These are phyloP conservation scores for Drosera capensis DNA, from an alignment of 148 eudicot genomes.

Conservation along the genomic window DNA sequence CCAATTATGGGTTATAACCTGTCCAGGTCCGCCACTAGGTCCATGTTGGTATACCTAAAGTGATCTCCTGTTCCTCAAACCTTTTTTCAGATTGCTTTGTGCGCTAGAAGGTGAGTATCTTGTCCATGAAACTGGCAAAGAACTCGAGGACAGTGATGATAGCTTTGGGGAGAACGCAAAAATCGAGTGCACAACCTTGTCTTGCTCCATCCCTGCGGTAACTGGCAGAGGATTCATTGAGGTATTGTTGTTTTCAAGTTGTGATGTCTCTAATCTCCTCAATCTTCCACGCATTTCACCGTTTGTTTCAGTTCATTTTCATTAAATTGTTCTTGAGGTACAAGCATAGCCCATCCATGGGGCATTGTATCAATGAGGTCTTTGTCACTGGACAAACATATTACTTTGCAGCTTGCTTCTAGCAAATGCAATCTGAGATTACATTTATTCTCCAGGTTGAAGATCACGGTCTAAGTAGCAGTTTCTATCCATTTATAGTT, in stretches of 20 bases:
- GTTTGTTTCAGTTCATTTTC: not conserved
- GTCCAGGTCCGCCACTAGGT: constrained; percentile 45
- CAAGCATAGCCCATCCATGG: too few relatives aligned
- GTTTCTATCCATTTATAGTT: constrained; percentile 85
- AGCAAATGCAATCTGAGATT: not conserved
- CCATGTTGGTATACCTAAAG: constrained; percentile 2
- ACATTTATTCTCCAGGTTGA: constrained; percentile 37
- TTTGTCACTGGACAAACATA: not conserved
- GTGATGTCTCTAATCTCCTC: too few relatives aligned
- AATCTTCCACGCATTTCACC: too few relatives aligned
- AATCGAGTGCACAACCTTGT: constrained; percentile 36
- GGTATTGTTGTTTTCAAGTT: constrained; percentile 26
- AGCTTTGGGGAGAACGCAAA: constrained; percentile 19
- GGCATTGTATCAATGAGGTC: too few relatives aligned
- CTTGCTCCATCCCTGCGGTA: constrained; percentile 48
- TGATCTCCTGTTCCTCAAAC: not conserved
- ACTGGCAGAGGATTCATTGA: constrained; percentile 85
- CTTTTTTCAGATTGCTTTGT: constrained; percentile 50
- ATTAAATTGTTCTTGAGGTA: too few relatives aligned
- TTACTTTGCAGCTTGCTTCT: not conserved
- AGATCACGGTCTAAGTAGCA: constrained; percentile 62
- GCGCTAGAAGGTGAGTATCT: constrained; percentile 73
- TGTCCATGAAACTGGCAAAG: constrained; percentile 30
- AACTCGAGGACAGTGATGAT: constrained; percentile 17
- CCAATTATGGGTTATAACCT: constrained; percentile 52